A percentile compares a stretch with the other conserved stretches of the same genome.
Evolutionary conservation across 805 yeast species (phyloP).

Genomic region (Lipomyces lipofer): DNA sequence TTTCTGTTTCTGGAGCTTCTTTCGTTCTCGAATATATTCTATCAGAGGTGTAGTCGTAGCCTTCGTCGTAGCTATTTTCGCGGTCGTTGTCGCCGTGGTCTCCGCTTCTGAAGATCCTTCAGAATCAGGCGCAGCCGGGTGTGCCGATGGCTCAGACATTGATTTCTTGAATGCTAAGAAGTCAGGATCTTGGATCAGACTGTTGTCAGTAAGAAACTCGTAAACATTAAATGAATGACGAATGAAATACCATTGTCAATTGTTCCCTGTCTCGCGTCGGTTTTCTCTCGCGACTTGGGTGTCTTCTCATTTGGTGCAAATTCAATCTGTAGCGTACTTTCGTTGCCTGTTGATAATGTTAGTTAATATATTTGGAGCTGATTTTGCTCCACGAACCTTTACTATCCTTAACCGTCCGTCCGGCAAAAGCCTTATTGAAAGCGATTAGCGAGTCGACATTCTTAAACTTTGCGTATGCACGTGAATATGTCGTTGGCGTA

Average conservation of each 20-base stretch:
- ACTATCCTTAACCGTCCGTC: constrained; percentile 38
- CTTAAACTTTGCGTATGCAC: constrained; percentile 48
- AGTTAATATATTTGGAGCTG: constrained; percentile 36
- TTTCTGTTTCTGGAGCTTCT: constrained; percentile 28
- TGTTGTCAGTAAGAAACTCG: no score
- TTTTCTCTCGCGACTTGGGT: constrained; percentile 12
- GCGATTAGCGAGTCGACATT: constrained; percentile 36
- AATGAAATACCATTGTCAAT: constrained; percentile 34
- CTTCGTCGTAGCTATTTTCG: not conserved
- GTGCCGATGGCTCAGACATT: constrained; percentile 15
- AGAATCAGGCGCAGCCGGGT: constrained; percentile 1
- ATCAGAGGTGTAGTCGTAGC: constrained; percentile 26
- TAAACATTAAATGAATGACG: no score
- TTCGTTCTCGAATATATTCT: no score
- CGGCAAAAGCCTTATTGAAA: constrained; percentile 40
- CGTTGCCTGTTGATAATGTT: no score
- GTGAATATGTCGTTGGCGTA: constrained; percentile 45
- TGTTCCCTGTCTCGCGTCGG: constrained; percentile 38
- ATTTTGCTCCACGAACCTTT: constrained; percentile 16
- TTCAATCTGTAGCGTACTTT: constrained; percentile 29
- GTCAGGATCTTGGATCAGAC: constrained; percentile 37
- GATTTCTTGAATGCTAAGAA: constrained; percentile 41
- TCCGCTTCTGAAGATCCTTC: not conserved
- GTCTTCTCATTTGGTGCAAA: constrained; percentile 34
- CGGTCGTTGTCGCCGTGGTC: not conserved